Evolutionary conservation across 75 land plant genomes (phyloP).

Genomic region (Picea sitchensis): DNA sequence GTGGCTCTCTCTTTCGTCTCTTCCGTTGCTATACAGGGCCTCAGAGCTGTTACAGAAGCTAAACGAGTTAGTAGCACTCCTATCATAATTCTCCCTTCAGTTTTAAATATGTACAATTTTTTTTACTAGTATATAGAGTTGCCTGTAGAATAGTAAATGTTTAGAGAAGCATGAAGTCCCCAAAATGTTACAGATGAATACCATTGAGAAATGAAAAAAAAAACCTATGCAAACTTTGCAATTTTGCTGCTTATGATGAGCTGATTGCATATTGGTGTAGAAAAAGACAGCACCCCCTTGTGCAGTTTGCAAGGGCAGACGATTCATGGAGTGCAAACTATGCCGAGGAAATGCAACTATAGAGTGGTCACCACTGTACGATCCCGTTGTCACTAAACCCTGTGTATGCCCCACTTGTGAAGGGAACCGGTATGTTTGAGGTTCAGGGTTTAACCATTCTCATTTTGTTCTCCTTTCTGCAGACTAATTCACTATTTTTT

Average conservation of each 20-base stretch:
- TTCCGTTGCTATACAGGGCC: constrained; percentile 28
- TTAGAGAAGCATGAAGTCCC: not conserved
- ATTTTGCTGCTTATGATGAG: not conserved
- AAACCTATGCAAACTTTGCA: not conserved
- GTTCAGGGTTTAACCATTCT: not conserved
- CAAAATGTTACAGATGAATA: not conserved
- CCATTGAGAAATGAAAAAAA: no score
- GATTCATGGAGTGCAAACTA: constrained; percentile 61
- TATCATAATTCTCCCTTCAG: not conserved
- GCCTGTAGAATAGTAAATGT: not conserved
- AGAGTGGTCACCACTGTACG: constrained; percentile 74
- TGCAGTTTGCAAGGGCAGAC: constrained; percentile 65
- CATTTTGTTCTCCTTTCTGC: not conserved
- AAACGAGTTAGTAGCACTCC: constrained; percentile 29
- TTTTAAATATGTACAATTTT: not conserved
- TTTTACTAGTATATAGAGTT: not conserved
- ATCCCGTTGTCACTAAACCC: constrained; percentile 54
- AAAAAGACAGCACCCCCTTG: constrained; percentile 56
- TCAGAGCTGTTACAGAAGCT: constrained; percentile 34
- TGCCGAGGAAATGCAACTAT: constrained; percentile 68
- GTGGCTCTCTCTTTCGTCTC: constrained; percentile 48
- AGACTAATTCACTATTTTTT: not conserved
- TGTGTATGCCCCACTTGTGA: constrained; percentile 92
- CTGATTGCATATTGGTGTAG: constrained; percentile 19
- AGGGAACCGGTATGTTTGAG: constrained; percentile 48